These are phyloP conservation scores for Colletotrichum siamense DNA, from an alignment of 2,329 filamentous ascomycete species.

Conservation along the genomic window DNA sequence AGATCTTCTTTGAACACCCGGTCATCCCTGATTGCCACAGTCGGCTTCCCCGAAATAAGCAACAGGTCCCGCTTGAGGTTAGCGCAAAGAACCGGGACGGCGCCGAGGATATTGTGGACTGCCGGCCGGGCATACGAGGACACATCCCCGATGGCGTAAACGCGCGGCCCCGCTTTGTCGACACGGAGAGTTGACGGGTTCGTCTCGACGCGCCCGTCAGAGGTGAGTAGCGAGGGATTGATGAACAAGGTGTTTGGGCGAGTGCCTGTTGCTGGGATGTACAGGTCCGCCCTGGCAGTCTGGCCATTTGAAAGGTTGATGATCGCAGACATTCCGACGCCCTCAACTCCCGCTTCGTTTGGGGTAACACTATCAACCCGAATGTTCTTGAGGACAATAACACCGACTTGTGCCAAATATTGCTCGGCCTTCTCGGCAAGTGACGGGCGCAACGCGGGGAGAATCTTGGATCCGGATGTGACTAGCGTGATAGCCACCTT, in stretches of 20 bases:
- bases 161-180: conserved; percentile 30
- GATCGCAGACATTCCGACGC: conserved; percentile 30
- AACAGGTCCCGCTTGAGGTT: conserved; percentile 58
- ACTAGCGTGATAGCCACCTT: conserved; percentile 51
- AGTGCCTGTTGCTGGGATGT: conserved; percentile 51
- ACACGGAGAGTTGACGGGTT: conserved; percentile 42
- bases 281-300: conserved; percentile 47
- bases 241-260: conserved; percentile 47
- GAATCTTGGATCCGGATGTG: conserved; percentile 40
- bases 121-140: conserved; percentile 43
- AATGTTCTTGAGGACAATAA: conserved; percentile 47
- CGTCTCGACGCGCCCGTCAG: conserved; percentile 43
- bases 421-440: conserved; percentile 46
- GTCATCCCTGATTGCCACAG: conserved; percentile 28
- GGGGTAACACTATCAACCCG: conserved; percentile 40
- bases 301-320: conserved; percentile 45
- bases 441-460: conserved; percentile 42
- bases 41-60: conserved; percentile 31
- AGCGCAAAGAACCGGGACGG: conserved; percentile 47
- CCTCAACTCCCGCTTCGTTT: conserved; percentile 29
- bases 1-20: conserved; percentile 45
- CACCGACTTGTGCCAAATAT: conserved; percentile 48
- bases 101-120: conserved; percentile 44
- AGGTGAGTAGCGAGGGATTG: conserved; percentile 29
- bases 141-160: conserved; percentile 55